phyloP scores from a whole-genome alignment of 495 filamentous ascomycete genomes.

The Podospora conica region DNA sequence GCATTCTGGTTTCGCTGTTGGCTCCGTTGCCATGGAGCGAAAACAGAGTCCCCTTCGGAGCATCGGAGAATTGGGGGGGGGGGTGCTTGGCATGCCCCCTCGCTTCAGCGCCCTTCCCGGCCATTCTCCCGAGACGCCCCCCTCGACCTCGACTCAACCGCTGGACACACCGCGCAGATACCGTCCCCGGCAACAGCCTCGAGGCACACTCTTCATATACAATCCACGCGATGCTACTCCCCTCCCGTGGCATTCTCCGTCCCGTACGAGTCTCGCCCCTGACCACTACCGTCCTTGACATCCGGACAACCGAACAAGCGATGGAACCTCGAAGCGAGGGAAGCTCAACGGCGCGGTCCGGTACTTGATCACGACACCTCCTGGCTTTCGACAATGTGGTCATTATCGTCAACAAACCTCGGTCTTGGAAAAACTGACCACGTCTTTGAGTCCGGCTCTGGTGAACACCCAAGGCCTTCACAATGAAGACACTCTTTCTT shows the following conservation, averaged over 20 bases:
- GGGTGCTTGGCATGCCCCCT: slow-evolving; percentile 1
- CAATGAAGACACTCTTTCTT: not conserved
- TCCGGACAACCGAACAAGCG: slow-evolving; percentile 6
- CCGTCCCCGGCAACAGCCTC: not conserved
- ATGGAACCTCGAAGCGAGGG: not conserved
- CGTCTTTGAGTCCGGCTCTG: not conserved
- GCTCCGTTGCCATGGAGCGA: not conserved
- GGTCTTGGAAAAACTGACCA: not conserved
- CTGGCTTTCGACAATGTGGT: not conserved
- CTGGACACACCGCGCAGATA: not conserved
- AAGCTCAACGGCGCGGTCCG: not conserved
- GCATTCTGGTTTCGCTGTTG: not conserved
- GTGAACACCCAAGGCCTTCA: not conserved
- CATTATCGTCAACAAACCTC: not conserved
- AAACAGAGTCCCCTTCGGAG: not conserved
- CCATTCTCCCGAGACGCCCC: not conserved
- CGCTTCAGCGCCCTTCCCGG: not conserved
- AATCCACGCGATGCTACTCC: not conserved
- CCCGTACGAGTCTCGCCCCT: not conserved
- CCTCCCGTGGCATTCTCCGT: not conserved
- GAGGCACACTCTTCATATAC: slow-evolving; percentile 3
- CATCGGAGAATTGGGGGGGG: not conserved
- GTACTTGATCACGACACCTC: not conserved
- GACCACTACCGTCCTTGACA: not conserved
- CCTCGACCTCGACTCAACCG: not conserved